Conservation (phyloP, 768 basidiomycete species). For the Hysterangium stoloniferum region DNA sequence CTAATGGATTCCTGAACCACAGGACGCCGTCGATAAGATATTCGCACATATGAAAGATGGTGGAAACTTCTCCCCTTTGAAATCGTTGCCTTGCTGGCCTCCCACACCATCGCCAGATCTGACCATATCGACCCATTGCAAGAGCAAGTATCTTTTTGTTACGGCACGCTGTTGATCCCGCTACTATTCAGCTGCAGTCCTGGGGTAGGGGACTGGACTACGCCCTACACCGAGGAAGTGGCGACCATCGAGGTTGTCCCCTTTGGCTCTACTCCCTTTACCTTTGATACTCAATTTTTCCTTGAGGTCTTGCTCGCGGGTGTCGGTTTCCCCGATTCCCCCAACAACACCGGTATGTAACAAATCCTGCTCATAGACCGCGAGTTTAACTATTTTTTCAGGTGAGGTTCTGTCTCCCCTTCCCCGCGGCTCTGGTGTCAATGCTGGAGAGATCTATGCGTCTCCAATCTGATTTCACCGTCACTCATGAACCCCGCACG, state of each 20-base stretch:
- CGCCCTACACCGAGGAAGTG: neutral
- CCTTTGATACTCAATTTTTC: slow-evolving; percentile 9
- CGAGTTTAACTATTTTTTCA: neutral
- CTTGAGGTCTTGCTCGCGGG: slow-evolving; percentile 8
- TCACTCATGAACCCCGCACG: slow-evolving; percentile 9
- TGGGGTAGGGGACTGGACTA: neutral
- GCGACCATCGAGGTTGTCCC: neutral
- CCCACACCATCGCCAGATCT: slow-evolving; percentile 9
- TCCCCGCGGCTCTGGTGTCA: neutral
- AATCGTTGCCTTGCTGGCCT: slow-evolving; percentile 8
- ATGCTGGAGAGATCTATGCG: slow-evolving; percentile 9
- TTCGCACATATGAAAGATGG: slow-evolving; percentile 8
- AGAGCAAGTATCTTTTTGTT: too few relatives aligned
- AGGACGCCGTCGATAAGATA: slow-evolving; percentile 6
- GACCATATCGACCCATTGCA: slow-evolving; percentile 9
- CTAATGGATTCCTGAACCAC: slow-evolving; percentile 6
- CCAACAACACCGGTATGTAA: slow-evolving; percentile 17
- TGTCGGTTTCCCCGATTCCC: slow-evolving; percentile 1
- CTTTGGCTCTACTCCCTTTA: slow-evolving; percentile 10
- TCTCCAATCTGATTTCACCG: slow-evolving; percentile 9
- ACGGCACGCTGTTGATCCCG: neutral
- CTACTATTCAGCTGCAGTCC: too few relatives aligned
- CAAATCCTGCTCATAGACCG: neutral
- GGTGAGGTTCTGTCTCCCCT: slow-evolving; percentile 30
- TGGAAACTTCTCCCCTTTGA: slow-evolving; percentile 6